These are phyloP conservation scores for Hymenoscyphus scutula DNA, from an alignment of 2,329 filamentous ascomycete species.

Conservation along the genomic window DNA sequence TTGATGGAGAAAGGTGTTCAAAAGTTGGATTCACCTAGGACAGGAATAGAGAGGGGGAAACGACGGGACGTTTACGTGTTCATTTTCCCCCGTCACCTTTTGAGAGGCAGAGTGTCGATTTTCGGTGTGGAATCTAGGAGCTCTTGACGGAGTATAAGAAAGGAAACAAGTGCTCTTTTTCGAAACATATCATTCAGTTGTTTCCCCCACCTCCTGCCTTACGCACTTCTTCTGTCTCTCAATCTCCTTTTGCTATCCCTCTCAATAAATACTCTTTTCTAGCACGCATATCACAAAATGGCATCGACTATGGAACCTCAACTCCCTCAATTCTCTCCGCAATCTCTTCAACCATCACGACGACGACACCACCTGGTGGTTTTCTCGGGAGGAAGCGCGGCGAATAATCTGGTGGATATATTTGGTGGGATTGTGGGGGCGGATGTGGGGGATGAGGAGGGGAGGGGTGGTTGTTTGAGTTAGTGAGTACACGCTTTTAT, in stretches of 20 bases:
- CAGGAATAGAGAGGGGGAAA: too few relatives aligned
- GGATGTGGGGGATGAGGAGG: constrained; percentile 27
- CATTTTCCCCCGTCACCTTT: too few relatives aligned
- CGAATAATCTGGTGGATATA: constrained; percentile 89
- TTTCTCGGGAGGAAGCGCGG: constrained; percentile 91
- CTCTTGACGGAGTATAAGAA: too few relatives aligned
- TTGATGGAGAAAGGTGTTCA: neutral
- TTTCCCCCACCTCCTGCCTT: too few relatives aligned
- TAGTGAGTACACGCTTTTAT: constrained; percentile 31
- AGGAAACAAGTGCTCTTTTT: too few relatives aligned
- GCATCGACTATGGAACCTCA: neutral
- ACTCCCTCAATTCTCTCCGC: neutral
- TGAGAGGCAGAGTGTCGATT: too few relatives aligned
- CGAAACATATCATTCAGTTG: too few relatives aligned
- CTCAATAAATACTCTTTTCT: too few relatives aligned
- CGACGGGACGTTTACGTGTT: neutral
- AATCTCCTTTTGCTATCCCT: too few relatives aligned
- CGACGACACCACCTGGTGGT: constrained; percentile 57
- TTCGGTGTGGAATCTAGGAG: too few relatives aligned
- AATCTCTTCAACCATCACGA: constrained; percentile 18
- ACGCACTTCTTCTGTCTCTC: too few relatives aligned
- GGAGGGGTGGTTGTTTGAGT: constrained; percentile 24
- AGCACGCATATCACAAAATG: too few relatives aligned
- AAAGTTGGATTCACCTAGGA: neutral
- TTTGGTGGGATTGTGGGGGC: constrained; percentile 58